Base-by-base conservation (phyloP, 2,329 filamentous ascomycete species). In the Fusarium heterosporum region DNA sequence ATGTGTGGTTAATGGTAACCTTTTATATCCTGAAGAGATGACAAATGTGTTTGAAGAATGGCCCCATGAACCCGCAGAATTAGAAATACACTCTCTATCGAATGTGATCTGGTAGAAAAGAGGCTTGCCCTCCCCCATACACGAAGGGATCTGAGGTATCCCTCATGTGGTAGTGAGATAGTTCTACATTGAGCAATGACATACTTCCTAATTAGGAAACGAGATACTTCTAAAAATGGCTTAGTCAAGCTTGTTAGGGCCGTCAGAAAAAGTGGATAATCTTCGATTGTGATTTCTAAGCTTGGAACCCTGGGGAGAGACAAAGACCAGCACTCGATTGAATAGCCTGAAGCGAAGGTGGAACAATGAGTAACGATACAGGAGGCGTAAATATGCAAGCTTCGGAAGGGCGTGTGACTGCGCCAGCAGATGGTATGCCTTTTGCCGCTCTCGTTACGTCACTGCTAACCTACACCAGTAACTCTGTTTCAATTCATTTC, bases 401-500 rank as follows among this genome's bases (percentile, higher is more conserved):
- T 3, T 4, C 16, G 30, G 5, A 5, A 22, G 11, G 40, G 2
- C 10, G 8, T 8, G 3, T 3, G 8, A 32, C 1, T 6, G 1
- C 9, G 6, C 4, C 6, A 6, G 3, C 2, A 25, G 22, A 25
- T 1, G 30, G 59, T 62, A n/a, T 3, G 57, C n/a, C 2, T 22
- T n/a, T 11, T 41, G 19, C 12, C n/a, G 9, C 11, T 14, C 8
- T 9, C 4, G 6, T 4, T 22, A 28, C 8, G 2, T 10, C 4
- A 5, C 10, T 46, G 7, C 40, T 64, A 3, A 64, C 4, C 3
- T 14, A 17, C 2, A 6, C 1, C 9, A 73, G 70, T 42, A 42
- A n/a, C 36, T 2, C 36, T 41, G 0, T 72, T 73, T 14, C 68
- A 61, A 12, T 73, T 73, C 32, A 59, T 73, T 1, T 34, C 68